Evolutionary conservation across 306 rosid species (phyloP).

Genomic region (Fragaria nilgerrensis): DNA sequence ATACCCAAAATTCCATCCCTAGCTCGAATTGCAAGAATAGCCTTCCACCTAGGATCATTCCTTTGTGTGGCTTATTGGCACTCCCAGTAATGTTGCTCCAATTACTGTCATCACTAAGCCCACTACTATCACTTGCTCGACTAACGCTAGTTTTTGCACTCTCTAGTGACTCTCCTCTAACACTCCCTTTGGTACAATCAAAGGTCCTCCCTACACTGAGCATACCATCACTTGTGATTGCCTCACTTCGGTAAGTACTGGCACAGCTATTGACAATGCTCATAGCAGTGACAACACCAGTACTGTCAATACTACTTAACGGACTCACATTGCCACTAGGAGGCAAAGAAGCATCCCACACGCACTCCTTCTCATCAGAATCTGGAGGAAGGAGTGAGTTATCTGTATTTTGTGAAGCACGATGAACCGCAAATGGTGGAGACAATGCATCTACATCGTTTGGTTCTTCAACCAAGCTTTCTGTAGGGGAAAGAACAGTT

Average conservation of each 20-base stretch:
- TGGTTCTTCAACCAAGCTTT: constrained; percentile 58
- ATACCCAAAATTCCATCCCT: constrained; percentile 95
- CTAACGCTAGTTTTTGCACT: constrained; percentile 94
- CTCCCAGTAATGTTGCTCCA: constrained; percentile 98
- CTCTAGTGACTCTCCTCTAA: constrained; percentile 92
- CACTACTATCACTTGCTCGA: constrained; percentile 92
- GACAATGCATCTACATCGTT: constrained; percentile 48
- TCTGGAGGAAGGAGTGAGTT: constrained; percentile 62
- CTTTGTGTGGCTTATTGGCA: constrained; percentile 98
- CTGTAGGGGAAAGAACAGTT: constrained; percentile 60
- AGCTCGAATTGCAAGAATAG: constrained; percentile 88
- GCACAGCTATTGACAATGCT: constrained; percentile 90
- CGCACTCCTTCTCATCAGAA: constrained; percentile 90
- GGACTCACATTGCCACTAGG: constrained; percentile 99
- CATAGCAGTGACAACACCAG: constrained; percentile 90
- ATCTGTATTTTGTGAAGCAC: constrained; percentile 65
- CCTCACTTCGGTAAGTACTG: constrained; percentile 83
- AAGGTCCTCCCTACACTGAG: constrained; percentile 84
- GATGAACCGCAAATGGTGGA: constrained; percentile 55
- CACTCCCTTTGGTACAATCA: constrained; percentile 77
- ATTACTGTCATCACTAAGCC: constrained; percentile 93
- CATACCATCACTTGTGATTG: constrained; percentile 78
- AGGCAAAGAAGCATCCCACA: constrained; percentile 99
- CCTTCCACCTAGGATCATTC: constrained; percentile 99
- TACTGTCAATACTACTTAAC: constrained; percentile 88